Conservation (phyloP, 2,329 filamentous ascomycete genomes). For the Fonsecaea pedrosoi region DNA sequence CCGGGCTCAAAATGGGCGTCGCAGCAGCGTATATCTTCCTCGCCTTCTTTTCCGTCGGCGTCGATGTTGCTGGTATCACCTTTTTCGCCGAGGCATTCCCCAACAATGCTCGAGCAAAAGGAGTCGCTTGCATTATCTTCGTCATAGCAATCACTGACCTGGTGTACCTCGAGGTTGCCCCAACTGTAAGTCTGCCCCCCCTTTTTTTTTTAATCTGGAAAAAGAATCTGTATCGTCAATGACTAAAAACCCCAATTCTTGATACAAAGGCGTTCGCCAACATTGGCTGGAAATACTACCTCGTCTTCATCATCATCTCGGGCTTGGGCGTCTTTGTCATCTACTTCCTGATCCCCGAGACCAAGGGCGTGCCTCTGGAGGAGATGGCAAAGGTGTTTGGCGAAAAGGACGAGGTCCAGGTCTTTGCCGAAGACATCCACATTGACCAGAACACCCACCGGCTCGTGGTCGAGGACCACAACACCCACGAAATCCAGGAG, state of each 20-base stretch:
- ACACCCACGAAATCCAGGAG: neutral
- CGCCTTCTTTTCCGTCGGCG: conserved; percentile 48
- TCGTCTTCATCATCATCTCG: conserved; percentile 37
- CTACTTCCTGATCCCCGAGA: conserved; percentile 39
- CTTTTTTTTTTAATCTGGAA: neutral
- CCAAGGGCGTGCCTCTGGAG: conserved; percentile 44
- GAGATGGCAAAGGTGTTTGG: conserved; percentile 47
- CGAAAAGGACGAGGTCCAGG: conserved; percentile 20
- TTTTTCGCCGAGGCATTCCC: conserved; percentile 29
- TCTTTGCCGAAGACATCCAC: conserved; percentile 17
- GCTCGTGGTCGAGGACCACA: conserved; percentile 19
- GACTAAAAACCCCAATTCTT: too few relatives aligned
- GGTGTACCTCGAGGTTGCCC: conserved; percentile 12
- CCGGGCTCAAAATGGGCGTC: conserved; percentile 45
- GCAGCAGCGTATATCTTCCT: conserved; percentile 51
- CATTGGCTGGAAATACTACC: conserved; percentile 45
- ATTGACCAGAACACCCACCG: conserved; percentile 21
- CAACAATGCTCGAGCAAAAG: conserved; percentile 24
- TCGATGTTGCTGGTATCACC: conserved; percentile 21
- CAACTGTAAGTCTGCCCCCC: conserved; percentile 21
- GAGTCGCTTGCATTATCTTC: conserved; percentile 19
- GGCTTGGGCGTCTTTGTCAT: conserved; percentile 6
- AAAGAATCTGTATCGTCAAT: too few relatives aligned
- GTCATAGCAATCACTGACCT: conserved; percentile 14
- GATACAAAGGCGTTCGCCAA: conserved; percentile 40